Conservation (phyloP, 1,139 yeast genomes). For the Saccharomyces hybrid region DNA sequence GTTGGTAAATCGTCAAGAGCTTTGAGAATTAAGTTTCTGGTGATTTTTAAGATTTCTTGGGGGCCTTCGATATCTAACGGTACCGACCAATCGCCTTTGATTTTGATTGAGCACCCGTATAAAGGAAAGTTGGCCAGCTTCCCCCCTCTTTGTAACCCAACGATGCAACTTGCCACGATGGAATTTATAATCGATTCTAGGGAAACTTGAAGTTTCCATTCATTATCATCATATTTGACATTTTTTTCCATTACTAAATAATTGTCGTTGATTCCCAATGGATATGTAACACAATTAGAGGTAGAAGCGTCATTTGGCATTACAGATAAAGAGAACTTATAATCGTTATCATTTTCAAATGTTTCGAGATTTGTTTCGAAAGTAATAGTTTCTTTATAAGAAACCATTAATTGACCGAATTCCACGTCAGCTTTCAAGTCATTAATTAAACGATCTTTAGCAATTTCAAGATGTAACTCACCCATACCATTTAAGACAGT, state of each 20-base stretch:
- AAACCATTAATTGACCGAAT: constrained; percentile 76
- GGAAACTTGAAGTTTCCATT: constrained; percentile 44
- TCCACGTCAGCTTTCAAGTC: constrained; percentile 79
- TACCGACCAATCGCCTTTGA: constrained; percentile 24
- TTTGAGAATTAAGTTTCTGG: constrained; percentile 17
- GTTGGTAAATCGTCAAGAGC: constrained; percentile 8
- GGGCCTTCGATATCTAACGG: constrained; percentile 25
- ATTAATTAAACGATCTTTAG: constrained; percentile 63
- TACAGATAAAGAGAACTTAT: constrained; percentile 36
- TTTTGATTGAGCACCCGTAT: constrained; percentile 24
- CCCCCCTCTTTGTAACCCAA: constrained; percentile 77
- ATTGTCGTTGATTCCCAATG: constrained; percentile 35
- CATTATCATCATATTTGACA: constrained; percentile 24
- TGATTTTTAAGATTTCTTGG: constrained; percentile 18
- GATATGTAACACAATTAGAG: constrained; percentile 37
- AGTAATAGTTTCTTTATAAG: constrained; percentile 70
- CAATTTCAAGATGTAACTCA: constrained; percentile 84
- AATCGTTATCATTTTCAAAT: constrained; percentile 24
- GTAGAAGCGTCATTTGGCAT: constrained; percentile 34
- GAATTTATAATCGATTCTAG: constrained; percentile 48
- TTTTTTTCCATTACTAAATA: constrained; percentile 30
- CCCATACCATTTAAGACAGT: constrained; percentile 92
- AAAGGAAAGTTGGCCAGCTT: constrained; percentile 38
- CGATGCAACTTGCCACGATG: constrained; percentile 52
- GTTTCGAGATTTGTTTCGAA: constrained; percentile 20